Conservation (phyloP, 2,329 filamentous ascomycete genomes). For the Aspergillus latus region DNA sequence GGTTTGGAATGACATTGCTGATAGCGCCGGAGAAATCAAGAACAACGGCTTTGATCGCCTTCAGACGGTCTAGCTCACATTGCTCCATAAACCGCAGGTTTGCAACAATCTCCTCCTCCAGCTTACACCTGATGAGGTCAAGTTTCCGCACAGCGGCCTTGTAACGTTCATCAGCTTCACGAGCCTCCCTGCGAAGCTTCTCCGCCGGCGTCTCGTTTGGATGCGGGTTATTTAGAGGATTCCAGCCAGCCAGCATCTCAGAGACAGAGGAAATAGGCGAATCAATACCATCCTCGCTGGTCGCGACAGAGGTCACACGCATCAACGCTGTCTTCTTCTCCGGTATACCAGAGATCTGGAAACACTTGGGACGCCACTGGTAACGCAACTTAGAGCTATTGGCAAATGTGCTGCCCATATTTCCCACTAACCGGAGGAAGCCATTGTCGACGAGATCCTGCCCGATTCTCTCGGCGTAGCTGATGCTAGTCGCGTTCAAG, state of each 20-base stretch:
- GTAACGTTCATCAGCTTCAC: conserved; percentile 90
- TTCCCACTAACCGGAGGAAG: conserved; percentile 86
- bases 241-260: conserved; percentile 90
- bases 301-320: conserved; percentile 71
- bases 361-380: conserved; percentile 92
- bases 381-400: conserved; percentile 98
- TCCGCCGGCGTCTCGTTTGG: conserved; percentile 93
- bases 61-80: conserved; percentile 91
- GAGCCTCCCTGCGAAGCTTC: conserved; percentile 81
- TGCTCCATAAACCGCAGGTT: conserved; percentile 96
- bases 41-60: conserved; percentile 97
- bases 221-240: conserved; percentile 81
- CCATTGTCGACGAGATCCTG: conserved; percentile 87
- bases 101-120: conserved; percentile 93
- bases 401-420: conserved; percentile 91
- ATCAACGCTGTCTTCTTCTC: conserved; percentile 77
- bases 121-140: conserved; percentile 83
- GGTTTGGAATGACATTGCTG: conserved; percentile 93
- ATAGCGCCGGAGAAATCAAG: conserved; percentile 96
- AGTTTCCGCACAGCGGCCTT: conserved; percentile 82
- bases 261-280: conserved; percentile 82
- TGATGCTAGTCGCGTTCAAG: conserved; percentile 78
- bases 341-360: conserved; percentile 80
- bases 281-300: conserved; percentile 62
- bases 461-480: conserved; percentile 89